A percentile compares a stretch with the other conserved stretches of the same genome.
Evolutionary conservation across 2,329 filamentous ascomycete species (phyloP).

Genomic region (Fusarium secorum): DNA sequence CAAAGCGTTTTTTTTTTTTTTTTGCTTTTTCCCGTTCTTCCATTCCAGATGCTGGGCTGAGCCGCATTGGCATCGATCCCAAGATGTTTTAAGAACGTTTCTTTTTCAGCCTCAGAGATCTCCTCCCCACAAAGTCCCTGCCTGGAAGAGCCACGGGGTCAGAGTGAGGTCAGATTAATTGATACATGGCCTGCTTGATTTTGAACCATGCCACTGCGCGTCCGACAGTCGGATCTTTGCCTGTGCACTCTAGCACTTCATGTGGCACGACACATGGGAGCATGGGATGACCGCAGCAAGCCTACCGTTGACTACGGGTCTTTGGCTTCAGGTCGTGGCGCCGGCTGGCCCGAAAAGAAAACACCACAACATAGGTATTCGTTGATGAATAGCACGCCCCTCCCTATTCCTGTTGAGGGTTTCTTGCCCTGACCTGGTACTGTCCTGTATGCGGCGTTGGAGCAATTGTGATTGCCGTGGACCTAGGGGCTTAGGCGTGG

Average conservation of each 20-base stretch:
- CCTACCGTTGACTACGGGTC: conserved; percentile 24
- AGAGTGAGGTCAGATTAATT: conserved; percentile 6
- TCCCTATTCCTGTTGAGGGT: conserved; percentile 10
- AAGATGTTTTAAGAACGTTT: conserved; percentile 24
- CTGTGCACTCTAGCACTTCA: conserved; percentile 16
- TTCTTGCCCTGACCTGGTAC: conserved; percentile 14
- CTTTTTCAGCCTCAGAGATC: conserved; percentile 40
- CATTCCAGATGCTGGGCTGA: conserved; percentile 36
- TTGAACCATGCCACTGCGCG: conserved; percentile 6
- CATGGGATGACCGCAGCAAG: conserved; percentile 33
- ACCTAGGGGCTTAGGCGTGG: conserved; percentile 22
- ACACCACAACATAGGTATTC: conserved; percentile 5
- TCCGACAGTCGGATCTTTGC: conserved; percentile 29
- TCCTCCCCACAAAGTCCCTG: conserved; percentile 21
- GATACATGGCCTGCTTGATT: conserved; percentile 22
- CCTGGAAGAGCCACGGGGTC: not conserved
- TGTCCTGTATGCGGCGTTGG: not conserved
- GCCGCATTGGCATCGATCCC: conserved; percentile 34
- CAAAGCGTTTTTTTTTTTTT: not conserved
- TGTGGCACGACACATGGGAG: conserved; percentile 41
- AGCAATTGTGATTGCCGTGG: conserved; percentile 33
- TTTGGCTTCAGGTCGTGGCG: conserved; percentile 35
- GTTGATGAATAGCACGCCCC: conserved; percentile 13
- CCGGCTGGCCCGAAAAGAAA: conserved; percentile 27
- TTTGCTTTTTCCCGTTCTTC: conserved; percentile 24